Percentiles rank a stretch among this genome's conserved stretches.
phyloP scores from a whole-genome alignment of 768 basidiomycete genomes.

The Pleurotus djamor region DNA sequence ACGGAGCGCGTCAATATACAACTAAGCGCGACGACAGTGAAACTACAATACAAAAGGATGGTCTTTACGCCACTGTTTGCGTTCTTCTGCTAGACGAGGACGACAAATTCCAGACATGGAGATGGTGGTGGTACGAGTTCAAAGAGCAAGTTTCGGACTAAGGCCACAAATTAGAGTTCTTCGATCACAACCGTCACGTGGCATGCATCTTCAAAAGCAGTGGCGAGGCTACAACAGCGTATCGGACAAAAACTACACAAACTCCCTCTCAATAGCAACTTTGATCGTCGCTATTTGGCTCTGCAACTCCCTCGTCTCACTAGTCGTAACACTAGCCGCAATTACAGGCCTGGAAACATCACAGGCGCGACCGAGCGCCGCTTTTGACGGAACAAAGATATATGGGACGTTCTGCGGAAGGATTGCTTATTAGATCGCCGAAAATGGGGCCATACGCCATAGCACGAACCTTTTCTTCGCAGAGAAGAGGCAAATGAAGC shows the following conservation, averaged over 20 bases:
- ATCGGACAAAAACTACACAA: conserved; percentile 25
- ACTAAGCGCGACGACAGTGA: neutral
- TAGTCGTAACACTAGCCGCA: conserved; percentile 93
- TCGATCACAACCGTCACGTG: neutral
- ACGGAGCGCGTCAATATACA: conserved; percentile 8
- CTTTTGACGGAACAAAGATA: conserved; percentile 93
- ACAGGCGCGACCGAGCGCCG: conserved; percentile 93
- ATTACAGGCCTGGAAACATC: conserved; percentile 96
- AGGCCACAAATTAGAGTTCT: neutral
- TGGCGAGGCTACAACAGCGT: too few species aligned
- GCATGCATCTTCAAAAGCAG: neutral
- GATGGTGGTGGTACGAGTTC: neutral
- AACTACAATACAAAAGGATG: conserved; percentile 89
- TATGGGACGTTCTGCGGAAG: conserved; percentile 84
- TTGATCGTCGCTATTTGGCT: conserved; percentile 90
- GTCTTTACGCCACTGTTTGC: conserved; percentile 99
- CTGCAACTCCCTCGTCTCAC: conserved; percentile 87
- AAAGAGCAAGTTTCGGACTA: neutral
- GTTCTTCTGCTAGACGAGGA: conserved; percentile 90
- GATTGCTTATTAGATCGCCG: neutral
- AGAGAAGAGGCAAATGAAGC: conserved; percentile 93
- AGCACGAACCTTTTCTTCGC: conserved; percentile 87
- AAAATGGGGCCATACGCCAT: neutral
- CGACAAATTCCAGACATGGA: conserved; percentile 90
- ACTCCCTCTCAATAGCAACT: conserved; percentile 71